These are phyloP conservation scores for Dryas integrifolia DNA, from an alignment of 331 rosid genomes.

Conservation along the genomic window DNA sequence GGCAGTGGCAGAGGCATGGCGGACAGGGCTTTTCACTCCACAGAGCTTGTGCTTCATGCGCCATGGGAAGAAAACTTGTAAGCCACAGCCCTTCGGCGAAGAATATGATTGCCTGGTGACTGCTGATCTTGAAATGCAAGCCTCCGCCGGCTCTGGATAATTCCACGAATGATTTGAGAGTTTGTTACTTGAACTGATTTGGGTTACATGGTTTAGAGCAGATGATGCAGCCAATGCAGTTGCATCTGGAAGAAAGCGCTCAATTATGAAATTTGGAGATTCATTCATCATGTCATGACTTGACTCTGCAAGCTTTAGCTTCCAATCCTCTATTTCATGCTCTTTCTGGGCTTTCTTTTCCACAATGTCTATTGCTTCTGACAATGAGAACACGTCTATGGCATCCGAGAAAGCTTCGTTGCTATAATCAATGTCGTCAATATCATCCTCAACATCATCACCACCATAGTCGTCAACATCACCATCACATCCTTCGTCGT, in stretches of 20 bases:
- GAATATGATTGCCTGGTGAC: constrained; percentile 32
- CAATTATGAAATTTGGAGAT: constrained; percentile 67
- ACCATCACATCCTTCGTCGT: constrained; percentile 24
- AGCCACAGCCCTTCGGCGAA: constrained; percentile 69
- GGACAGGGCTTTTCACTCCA: constrained; percentile 52
- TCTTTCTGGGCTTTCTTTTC: constrained; percentile 44
- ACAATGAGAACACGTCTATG: constrained; percentile 61
- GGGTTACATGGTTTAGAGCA: constrained; percentile 19
- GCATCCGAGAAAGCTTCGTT: constrained; percentile 49
- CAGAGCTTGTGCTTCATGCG: constrained; percentile 68
- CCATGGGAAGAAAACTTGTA: constrained; percentile 66
- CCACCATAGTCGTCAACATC: constrained; percentile 25
- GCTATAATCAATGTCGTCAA: neutral
- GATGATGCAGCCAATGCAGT: constrained; percentile 77
- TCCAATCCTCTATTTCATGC: constrained; percentile 28
- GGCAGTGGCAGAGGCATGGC: constrained; percentile 31
- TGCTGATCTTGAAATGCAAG: constrained; percentile 24
- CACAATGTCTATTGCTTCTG: constrained; percentile 79
- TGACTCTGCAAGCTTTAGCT: constrained; percentile 52
- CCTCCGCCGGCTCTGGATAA: constrained; percentile 10
- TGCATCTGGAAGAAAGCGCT: constrained; percentile 84
- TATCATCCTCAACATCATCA: constrained; percentile 17
- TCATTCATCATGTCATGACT: constrained; percentile 25
- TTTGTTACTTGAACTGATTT: neutral
- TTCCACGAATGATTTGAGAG: constrained; percentile 6